Evolutionary conservation across 2,329 filamentous ascomycete genomes (phyloP), one percentile per base, ranked within the genome.

Genomic region (Arthrinium puccinioides): DNA sequence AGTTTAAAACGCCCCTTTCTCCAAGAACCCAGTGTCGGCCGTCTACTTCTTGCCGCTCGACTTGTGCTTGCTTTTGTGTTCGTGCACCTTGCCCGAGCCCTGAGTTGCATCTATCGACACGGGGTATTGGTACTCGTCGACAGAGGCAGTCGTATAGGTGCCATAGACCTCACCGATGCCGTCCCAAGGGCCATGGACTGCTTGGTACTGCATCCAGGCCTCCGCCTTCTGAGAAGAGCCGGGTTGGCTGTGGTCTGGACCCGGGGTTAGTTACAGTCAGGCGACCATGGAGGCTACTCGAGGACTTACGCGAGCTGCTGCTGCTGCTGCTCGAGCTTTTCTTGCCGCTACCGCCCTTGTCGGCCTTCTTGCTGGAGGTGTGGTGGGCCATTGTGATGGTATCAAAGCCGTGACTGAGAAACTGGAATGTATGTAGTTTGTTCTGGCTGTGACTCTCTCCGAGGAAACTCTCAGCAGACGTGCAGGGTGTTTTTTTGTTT

Each of bases 121-220:
- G 8, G 31, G 18, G 24, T 38, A 27, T 7, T 14, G 27, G 18
- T 26, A 10, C 10, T 14, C 21, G 14, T 28, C 18, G 5, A n/a
- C 10, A 7, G 25, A n/a, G 6, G 11, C 9, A 21, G 29, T 15
- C 8, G 21, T 19, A 13, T 23, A 25, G 26, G 36, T 24, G n/a
- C 31, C 23, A 19, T 27, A 31, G 3, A 45, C 39, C 9, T 24
- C 15, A 13, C 13, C 31, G n/a, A 47, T 27, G 5, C 25, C 39
- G n/a, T 47, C 43, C 35, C 44, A 47, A 16, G 45, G 43, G 9
- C 45, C 45, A 4, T 34, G 16, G 4, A 34, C 15, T 7, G 32
- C 26, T 19, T 47, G 45, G 2, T 38, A 21, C 2, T 32, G 9
- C 23, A 47, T 32, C 43, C 45, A 47, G 16, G 33, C 34, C 6